Percentiles rank a stretch among this genome's conserved stretches.
These are phyloP conservation scores for Alternaria viburni DNA, from an alignment of 2,329 filamentous ascomycete species.

Conservation along the genomic window DNA sequence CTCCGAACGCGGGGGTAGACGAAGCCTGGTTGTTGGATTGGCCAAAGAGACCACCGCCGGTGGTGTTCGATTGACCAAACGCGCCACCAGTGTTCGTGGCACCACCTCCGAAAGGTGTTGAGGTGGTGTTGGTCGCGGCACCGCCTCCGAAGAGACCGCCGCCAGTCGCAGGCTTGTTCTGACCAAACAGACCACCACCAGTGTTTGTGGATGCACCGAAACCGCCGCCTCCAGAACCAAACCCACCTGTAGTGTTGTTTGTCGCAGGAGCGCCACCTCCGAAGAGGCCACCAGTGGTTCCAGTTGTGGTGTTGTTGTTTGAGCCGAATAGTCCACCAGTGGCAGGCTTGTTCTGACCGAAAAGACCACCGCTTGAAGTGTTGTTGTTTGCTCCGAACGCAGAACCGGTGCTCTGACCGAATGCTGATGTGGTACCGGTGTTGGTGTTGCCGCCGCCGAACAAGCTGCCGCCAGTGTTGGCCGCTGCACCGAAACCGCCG, in stretches of 20 bases:
- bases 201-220: slow-evolving; percentile 36
- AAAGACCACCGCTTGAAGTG: slow-evolving; percentile 40
- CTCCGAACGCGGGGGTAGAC: slow-evolving; percentile 37
- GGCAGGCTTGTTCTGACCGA: slow-evolving; percentile 44
- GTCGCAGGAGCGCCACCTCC: slow-evolving; percentile 33
- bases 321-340: slow-evolving; percentile 50
- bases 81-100: slow-evolving; percentile 28
- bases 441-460: slow-evolving; percentile 50
- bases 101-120: slow-evolving; percentile 36
- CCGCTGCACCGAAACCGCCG: slow-evolving; percentile 57
- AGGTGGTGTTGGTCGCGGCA: slow-evolving; percentile 29
- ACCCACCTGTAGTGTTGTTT: slow-evolving; percentile 34
- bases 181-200: slow-evolving; percentile 58
- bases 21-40: slow-evolving; percentile 35
- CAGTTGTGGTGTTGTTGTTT: slow-evolving; percentile 34
- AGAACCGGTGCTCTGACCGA: slow-evolving; percentile 42
- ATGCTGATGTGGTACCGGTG: slow-evolving; percentile 37
- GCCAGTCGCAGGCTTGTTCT: slow-evolving; percentile 43
- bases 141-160: slow-evolving; percentile 44
- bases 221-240: slow-evolving; percentile 41
- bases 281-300: slow-evolving; percentile 43
- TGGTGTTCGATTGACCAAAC: slow-evolving; percentile 37
- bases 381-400: slow-evolving; percentile 35
- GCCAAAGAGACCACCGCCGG: slow-evolving; percentile 46
- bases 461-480: slow-evolving; percentile 51